Base-by-base conservation (phyloP, 495 filamentous ascomycete genomes). In the Aspergillus ellipticus region DNA sequence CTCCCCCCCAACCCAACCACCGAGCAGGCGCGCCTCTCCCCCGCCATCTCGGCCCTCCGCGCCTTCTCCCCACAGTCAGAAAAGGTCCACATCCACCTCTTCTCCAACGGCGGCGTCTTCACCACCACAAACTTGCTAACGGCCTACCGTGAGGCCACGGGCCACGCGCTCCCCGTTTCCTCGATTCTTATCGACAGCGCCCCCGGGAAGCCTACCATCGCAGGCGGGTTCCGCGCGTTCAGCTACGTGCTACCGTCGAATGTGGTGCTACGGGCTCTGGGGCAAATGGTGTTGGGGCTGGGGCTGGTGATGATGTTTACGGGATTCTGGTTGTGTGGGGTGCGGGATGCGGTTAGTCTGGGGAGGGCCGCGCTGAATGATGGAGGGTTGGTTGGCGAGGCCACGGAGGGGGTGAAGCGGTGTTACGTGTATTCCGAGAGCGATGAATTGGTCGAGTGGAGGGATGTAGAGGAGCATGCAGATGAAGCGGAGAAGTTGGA, bases 401-500 rank as follows among this genome's bases (percentile, higher is more conserved):
- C 57, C 22, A 49, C 48, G 8, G 52, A 57, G 6, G 48, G 46
- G 6, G 59, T 54, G 17, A 65, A 66, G 5, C 45, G 62, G 24
- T 76, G 72, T 53, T 80, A 80, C 56, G 70, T 80, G 8, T 80
- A 80, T 31, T 77, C 74, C 5, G 67, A 77, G 43, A 37, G 55
- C 3, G 77, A 80, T 66, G 69, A 73, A 5, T 61, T 80, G 53
- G 66, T 78, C 6, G 53, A 67, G 24, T 68, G 54, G 47, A 56
- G 51, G 26, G 69, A 77, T 54, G 69, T 77, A 13, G 77, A 80
- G 61, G 61, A 48, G 10, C 76, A 80, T 66, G 75, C 76, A 0
- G 55, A 54, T 19, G 61, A 71, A 16, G 68, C 75, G 13, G 70
- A 74, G 57, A 42, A 61, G 9, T 61, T 51, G 55, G 71, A 74